Base-by-base conservation (phyloP, 129 eudicot genomes). In the Escallonia herrerae region DNA sequence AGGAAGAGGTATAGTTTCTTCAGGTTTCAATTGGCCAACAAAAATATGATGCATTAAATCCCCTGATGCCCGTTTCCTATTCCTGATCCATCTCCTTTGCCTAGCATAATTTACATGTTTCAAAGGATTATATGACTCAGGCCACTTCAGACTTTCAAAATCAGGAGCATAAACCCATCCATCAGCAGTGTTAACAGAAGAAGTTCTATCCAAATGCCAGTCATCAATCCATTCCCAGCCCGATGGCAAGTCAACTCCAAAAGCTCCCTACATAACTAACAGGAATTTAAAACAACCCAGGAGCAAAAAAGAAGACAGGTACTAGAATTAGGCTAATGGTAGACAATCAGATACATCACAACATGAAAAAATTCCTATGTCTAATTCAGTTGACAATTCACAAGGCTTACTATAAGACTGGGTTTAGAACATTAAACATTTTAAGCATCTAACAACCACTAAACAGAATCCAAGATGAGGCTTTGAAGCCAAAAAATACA, bases 101-200 rank as follows among this genome's bases (percentile, higher is more conserved):
- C 90, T 79, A 15, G 74, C 87, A 67, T 65, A 66, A 62, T 79
- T 83, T 13, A 73, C 85, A 71, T 46, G 58, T 60, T 81, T 74
- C n/a, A 64, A 15, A 38, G 87, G 77, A 71, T 69, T 73, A 62
- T 68, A 72, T 40, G 94, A 82, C 71, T 77, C 75, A 5, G 94
- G 94, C 94, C 94, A 86, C 52, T 68, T 80, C 67, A 86, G 73
- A 70, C 82, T 68, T 62, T 77, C 82, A 60, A 74, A 14, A 69
- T 86, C 81, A 47, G 95, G 86, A 78, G 89, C 86, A 86, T 86
- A 86, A 65, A 78, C 84, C 95, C 95, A 86, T 60, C 90, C 95
- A 81, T 75, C 87, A 72, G 75, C 67, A 47, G 84, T 72, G 40
- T 68, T 75, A 47, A 74, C 86, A 58, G 91, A 69, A 58, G 91